A percentile compares a stretch with the other conserved stretches of the same genome.
phyloP scores from a whole-genome alignment of 225 moss, liverwort and hornwort genomes.

The Sphagnum tenellum region DNA sequence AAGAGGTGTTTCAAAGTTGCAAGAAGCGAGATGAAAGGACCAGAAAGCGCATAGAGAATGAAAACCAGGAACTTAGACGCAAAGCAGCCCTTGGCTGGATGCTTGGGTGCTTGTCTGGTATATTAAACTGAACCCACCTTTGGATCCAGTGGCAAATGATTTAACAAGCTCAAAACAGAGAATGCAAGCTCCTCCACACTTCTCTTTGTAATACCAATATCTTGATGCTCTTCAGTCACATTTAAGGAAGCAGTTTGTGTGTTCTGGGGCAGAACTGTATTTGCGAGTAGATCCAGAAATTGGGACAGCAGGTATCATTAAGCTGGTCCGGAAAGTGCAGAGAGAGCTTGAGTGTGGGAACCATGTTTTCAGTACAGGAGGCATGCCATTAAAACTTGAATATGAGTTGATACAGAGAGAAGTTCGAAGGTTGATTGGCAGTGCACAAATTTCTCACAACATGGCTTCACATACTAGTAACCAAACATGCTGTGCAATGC shows the following conservation, averaged over 20 bases:
- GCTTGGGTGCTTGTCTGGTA: constrained; percentile 76
- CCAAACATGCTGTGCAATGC: constrained; percentile 1
- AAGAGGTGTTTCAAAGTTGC: constrained; percentile 40
- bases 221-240: too few species aligned
- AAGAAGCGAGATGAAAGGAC: constrained; percentile 44
- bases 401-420: constrained; percentile 61
- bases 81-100: constrained; percentile 78
- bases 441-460: constrained; percentile 11
- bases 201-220: too few species aligned
- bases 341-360: constrained; percentile 57
- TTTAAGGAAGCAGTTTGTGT: too few species aligned
- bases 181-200: too few species aligned
- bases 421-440: constrained; percentile 42
- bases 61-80: constrained; percentile 53
- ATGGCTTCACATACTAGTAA: constrained; percentile 7
- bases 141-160: background rate
- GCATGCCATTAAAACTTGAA: constrained; percentile 49
- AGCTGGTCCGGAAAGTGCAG: constrained; percentile 68
- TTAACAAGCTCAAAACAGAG: too few species aligned
- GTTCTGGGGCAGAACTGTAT: constrained; percentile 36
- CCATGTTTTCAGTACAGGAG: constrained; percentile 38
- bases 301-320: constrained; percentile 55
- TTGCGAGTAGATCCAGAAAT: constrained; percentile 56
- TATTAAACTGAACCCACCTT: background rate
- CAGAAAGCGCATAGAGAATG: constrained; percentile 44